A percentile compares a stretch with the other conserved stretches of the same genome.
Conservation (phyloP, 2,329 filamentous ascomycete genomes). For the Fusarium ambrosium region DNA sequence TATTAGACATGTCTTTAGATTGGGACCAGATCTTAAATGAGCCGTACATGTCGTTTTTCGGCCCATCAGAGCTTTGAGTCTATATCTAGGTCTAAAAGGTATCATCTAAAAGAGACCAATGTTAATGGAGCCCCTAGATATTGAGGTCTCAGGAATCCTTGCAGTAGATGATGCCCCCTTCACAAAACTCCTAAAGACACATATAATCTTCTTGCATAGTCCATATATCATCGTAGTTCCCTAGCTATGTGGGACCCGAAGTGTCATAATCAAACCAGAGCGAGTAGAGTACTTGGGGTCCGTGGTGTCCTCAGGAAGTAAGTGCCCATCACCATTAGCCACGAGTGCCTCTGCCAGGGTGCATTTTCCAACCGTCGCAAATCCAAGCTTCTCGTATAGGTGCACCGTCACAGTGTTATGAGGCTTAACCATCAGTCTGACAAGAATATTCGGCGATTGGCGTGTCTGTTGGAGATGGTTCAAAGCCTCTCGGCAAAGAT, state of each 20-base stretch:
- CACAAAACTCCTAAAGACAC: not conserved
- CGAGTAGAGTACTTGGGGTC: not conserved
- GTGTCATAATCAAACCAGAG: not conserved
- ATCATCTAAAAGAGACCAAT: no score
- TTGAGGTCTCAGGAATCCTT: no score
- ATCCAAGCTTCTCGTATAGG: not conserved
- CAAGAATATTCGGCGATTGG: not conserved
- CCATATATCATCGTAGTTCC: not conserved
- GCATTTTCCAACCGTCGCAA: not conserved
- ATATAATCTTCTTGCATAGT: accelerated
- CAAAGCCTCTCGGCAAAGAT: not conserved
- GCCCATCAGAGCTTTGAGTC: not conserved
- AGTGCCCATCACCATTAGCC: not conserved
- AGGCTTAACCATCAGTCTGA: slow-evolving; percentile 1
- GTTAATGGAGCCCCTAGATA: no score
- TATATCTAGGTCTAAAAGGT: no score
- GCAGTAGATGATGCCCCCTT: no score
- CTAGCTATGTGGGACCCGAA: not conserved
- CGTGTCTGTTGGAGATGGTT: not conserved
- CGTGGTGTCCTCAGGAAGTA: not conserved
- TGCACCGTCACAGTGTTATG: slow-evolving; percentile 1
- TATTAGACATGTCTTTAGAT: not conserved
- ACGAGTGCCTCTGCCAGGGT: not conserved
- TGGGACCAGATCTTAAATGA: slow-evolving; percentile 2
- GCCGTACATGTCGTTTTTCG: not conserved